These are phyloP conservation scores for Willaertia magna DNA, from an alignment of 208 protist species.

Conservation along the genomic window DNA sequence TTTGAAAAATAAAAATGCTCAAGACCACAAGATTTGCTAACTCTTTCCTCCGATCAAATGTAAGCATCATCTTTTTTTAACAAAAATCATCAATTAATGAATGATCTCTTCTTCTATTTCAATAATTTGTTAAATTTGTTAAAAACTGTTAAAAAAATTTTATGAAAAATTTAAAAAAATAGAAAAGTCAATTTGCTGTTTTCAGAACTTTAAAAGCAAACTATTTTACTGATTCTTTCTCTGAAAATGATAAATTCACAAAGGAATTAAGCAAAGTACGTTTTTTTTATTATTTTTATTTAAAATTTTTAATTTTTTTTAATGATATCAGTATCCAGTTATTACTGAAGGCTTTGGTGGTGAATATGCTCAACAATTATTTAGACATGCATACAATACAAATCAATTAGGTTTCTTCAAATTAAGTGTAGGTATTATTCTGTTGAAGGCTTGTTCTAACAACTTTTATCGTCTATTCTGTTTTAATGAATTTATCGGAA, in stretches of 20 bases:
- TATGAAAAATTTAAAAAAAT: not conserved
- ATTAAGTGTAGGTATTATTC: not conserved
- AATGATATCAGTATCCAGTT: not conserved
- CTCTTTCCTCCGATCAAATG: no score
- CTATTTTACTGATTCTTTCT: not conserved
- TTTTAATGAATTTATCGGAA: not conserved
- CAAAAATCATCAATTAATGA: no score
- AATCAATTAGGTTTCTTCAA: not conserved
- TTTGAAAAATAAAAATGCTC: no score
- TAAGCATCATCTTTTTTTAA: no score
- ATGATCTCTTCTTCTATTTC: no score
- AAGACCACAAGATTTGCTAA: no score
- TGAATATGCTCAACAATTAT: conserved; percentile 1
- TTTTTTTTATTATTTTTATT: not conserved
- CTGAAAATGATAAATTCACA: not conserved
- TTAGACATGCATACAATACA: not conserved
- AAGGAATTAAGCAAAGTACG: not conserved
- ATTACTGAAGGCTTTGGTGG: not conserved
- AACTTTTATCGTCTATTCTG: no score
- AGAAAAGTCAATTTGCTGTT: not conserved
- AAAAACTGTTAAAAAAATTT: no score
- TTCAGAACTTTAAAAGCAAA: not conserved
- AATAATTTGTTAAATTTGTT: no score
- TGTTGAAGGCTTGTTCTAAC: no score
- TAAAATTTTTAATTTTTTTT: not conserved